Evolutionary conservation across 768 basidiomycete genomes (phyloP).

Genomic region (Naematelia encephala): DNA sequence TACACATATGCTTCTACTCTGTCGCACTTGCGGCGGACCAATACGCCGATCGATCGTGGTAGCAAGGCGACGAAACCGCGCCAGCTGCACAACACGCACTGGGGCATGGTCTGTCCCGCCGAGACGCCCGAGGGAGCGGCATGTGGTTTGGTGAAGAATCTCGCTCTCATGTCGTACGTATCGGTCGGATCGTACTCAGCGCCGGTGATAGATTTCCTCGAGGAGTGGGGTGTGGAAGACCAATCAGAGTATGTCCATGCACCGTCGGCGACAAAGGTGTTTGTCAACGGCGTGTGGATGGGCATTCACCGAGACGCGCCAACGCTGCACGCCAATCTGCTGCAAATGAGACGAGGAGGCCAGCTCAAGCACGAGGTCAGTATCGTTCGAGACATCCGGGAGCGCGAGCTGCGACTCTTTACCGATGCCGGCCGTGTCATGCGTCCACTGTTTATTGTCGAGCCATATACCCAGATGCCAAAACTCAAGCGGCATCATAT

Average conservation of each 20-base stretch:
- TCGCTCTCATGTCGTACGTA: slow-evolving; percentile 95
- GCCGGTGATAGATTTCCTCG: slow-evolving; percentile 95
- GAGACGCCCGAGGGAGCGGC: slow-evolving; percentile 99
- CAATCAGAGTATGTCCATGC: slow-evolving; percentile 84
- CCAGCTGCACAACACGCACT: slow-evolving; percentile 97
- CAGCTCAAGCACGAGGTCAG: slow-evolving; percentile 95
- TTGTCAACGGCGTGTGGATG: slow-evolving; percentile 99
- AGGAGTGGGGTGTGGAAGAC: slow-evolving; percentile 96
- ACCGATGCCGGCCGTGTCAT: slow-evolving; percentile 97
- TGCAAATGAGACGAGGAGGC: slow-evolving; percentile 85
- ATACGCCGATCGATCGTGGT: slow-evolving; percentile 95
- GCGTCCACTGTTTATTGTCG: slow-evolving; percentile 92
- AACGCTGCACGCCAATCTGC: slow-evolving; percentile 86
- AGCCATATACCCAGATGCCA: slow-evolving; percentile 74
- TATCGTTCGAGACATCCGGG: slow-evolving; percentile 94
- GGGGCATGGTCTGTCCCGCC: slow-evolving; percentile 99
- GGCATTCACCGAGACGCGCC: slow-evolving; percentile 94
- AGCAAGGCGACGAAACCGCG: slow-evolving; percentile 99
- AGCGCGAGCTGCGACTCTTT: slow-evolving; percentile 87
- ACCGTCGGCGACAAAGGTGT: slow-evolving; percentile 83
- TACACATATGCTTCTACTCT: slow-evolving; percentile 98
- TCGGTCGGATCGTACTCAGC: slow-evolving; percentile 95
- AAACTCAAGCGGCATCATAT: slow-evolving; percentile 80
- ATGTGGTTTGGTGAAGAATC: slow-evolving; percentile 97
- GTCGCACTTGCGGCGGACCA: slow-evolving; percentile 95